phyloP scores from a whole-genome alignment of 108 stramenopile species.

The Pseudonitzschia multistriata region DNA sequence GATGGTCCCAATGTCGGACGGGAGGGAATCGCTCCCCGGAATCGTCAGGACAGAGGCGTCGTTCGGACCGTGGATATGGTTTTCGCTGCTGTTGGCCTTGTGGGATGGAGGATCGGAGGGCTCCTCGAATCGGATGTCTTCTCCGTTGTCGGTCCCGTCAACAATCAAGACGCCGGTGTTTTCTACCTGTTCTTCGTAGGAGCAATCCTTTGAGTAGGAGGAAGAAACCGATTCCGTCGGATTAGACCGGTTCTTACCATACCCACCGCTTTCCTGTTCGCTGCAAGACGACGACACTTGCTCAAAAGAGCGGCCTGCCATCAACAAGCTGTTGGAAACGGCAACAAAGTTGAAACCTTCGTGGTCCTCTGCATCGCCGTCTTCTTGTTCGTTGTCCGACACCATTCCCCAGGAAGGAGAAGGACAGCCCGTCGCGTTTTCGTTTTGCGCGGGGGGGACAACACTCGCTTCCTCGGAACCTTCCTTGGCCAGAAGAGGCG shows the following conservation, averaged over 20 bases:
- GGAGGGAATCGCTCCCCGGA: constrained; percentile 39
- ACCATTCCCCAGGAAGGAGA: constrained; percentile 1
- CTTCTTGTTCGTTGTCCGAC: neutral
- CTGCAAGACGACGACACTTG: neutral
- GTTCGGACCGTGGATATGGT: neutral
- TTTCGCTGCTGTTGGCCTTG: neutral
- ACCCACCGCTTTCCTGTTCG: neutral
- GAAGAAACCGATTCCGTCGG: neutral
- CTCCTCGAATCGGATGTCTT: neutral
- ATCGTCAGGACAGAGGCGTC: constrained; percentile 27
- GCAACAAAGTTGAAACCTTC: constrained; percentile 13
- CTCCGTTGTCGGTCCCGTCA: constrained; percentile 18
- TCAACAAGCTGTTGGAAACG: neutral
- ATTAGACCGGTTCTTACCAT: neutral
- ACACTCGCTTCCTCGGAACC: neutral
- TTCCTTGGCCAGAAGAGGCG: neutral
- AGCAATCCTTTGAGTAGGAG: no score
- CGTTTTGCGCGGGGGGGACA: neutral
- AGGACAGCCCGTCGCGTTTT: neutral
- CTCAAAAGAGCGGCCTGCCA: constrained; percentile 6
- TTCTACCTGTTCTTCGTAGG: neutral
- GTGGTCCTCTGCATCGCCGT: neutral
- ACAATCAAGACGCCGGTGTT: constrained; percentile 31
- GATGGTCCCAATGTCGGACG: constrained; percentile 34
- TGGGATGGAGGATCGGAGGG: neutral